Conservation (phyloP, 2,329 filamentous ascomycete species). For the Trichoderma atroviride region DNA sequence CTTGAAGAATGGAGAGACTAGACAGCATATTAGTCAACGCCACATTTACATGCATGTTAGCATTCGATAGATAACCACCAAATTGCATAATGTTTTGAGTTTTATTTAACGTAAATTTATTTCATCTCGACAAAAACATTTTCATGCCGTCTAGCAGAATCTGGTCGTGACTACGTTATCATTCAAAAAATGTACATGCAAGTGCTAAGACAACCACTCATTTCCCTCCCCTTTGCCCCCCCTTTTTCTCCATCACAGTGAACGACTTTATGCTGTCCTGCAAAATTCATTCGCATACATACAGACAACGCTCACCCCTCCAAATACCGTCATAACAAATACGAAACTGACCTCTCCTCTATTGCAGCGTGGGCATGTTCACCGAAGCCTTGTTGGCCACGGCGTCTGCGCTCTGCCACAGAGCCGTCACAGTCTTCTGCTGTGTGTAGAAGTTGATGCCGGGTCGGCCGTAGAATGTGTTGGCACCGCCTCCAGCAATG, state of each 20-base stretch:
- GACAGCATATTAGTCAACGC: background rate
- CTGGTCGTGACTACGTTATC: conserved; percentile 6
- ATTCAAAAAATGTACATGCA: conserved; percentile 6
- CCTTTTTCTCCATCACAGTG: background rate
- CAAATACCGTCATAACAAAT: background rate
- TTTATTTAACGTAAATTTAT: conserved; percentile 3
- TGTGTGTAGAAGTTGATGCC: conserved; percentile 96
- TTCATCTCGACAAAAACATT: background rate
- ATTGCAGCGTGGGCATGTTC: conserved; percentile 69
- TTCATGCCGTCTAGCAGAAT: conserved; percentile 12
- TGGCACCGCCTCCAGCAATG: conserved; percentile 87
- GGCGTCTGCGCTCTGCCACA: conserved; percentile 87
- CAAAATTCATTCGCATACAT: background rate
- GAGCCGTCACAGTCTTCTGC: conserved; percentile 92
- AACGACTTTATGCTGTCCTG: background rate
- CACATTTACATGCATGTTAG: background rate
- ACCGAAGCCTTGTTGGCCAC: conserved; percentile 83
- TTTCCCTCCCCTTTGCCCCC: background rate
- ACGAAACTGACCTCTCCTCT: background rate
- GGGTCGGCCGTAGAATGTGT: conserved; percentile 92
- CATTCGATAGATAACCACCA: no score
- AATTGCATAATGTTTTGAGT: no score
- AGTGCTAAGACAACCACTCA: conserved; percentile 1
- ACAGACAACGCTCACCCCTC: background rate
- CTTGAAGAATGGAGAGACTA: background rate